phyloP scores from a whole-genome alignment of 352 stramenopile species.

The Elongisporangium senticosum region DNA sequence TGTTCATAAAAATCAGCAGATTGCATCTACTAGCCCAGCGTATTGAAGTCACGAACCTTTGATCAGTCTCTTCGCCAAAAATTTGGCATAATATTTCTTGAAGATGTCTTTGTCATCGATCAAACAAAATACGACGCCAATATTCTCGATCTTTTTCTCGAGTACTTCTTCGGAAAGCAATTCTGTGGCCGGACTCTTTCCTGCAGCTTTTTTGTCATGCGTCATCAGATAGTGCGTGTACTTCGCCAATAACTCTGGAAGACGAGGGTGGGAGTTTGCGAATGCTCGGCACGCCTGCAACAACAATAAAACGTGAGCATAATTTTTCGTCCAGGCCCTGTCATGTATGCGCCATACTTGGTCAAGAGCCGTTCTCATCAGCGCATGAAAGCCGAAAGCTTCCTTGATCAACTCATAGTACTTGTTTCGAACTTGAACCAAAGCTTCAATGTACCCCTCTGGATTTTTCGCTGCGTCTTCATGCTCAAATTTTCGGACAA shows the following conservation, averaged over 20 bases:
- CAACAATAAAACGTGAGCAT: neutral
- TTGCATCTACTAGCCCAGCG: neutral
- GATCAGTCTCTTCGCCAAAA: conserved; percentile 77
- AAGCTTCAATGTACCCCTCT: conserved; percentile 79
- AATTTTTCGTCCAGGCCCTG: neutral
- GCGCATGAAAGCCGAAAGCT: conserved; percentile 73
- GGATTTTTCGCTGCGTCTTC: conserved; percentile 76
- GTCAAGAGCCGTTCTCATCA: conserved; percentile 80
- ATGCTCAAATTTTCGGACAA: conserved; percentile 76
- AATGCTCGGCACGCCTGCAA: conserved; percentile 72
- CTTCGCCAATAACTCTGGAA: conserved; percentile 78
- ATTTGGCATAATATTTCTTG: conserved; percentile 88
- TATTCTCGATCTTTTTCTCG: conserved; percentile 78
- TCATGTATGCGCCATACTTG: conserved; percentile 33
- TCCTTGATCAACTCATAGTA: conserved; percentile 83
- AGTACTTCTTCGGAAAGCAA: conserved; percentile 45
- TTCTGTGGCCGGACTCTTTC: neutral
- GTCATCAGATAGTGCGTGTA: conserved; percentile 86
- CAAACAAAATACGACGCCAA: conserved; percentile 82
- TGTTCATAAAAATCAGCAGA: conserved; percentile 5
- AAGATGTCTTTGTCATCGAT: conserved; percentile 88
- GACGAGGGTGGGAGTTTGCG: conserved; percentile 72
- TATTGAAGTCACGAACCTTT: conserved; percentile 39
- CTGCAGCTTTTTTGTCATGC: conserved; percentile 40
- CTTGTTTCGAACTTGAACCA: conserved; percentile 78